These are phyloP conservation scores for Catenaria anguillulae DNA, from an alignment of 371 early-diverging fungal species.

Conservation along the genomic window DNA sequence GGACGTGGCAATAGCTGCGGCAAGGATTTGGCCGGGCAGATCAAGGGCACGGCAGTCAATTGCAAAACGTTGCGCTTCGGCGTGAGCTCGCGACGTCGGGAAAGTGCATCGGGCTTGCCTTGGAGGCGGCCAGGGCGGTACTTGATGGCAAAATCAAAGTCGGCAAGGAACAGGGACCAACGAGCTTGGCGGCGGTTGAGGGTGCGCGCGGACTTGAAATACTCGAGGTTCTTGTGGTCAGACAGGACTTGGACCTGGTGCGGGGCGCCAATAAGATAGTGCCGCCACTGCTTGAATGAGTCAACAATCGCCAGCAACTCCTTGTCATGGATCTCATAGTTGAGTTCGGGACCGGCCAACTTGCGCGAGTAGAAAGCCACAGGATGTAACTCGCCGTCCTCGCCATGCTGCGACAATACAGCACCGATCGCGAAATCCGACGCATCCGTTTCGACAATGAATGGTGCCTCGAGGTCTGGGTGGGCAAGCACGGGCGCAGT, in stretches of 20 bases:
- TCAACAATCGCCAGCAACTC: slow-evolving; percentile 31
- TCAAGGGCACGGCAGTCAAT: too few species aligned
- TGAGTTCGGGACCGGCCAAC: slow-evolving; percentile 25
- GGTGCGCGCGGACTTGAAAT: slow-evolving; percentile 15
- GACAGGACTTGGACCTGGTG: slow-evolving; percentile 20
- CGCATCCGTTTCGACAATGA: too few species aligned
- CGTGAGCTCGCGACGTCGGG: slow-evolving; percentile 12
- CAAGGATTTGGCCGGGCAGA: too few species aligned
- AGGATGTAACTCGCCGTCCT: too few species aligned
- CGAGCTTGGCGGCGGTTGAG: slow-evolving; percentile 10
- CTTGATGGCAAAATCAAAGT: slow-evolving; percentile 8
- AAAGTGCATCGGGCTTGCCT: slow-evolving; percentile 28
- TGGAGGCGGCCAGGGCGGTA: slow-evolving; percentile 25
- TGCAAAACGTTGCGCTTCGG: too few species aligned
- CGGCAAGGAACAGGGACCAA: too few species aligned
- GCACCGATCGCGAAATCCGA: too few species aligned
- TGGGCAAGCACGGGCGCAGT: too few species aligned
- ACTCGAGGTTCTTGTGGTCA: slow-evolving; percentile 32
- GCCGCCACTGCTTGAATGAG: slow-evolving; percentile 25
- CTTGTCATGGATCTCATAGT: slow-evolving; percentile 32
- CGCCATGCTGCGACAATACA: too few species aligned
- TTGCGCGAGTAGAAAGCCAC: too few species aligned
- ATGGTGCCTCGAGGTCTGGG: too few species aligned
- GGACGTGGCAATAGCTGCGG: too few species aligned
- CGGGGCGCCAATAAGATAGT: slow-evolving; percentile 21